Evolutionary conservation across 2,329 filamentous ascomycete species (phyloP), one percentile per base, ranked within the genome.

Genomic region (Onygenales sp.): DNA sequence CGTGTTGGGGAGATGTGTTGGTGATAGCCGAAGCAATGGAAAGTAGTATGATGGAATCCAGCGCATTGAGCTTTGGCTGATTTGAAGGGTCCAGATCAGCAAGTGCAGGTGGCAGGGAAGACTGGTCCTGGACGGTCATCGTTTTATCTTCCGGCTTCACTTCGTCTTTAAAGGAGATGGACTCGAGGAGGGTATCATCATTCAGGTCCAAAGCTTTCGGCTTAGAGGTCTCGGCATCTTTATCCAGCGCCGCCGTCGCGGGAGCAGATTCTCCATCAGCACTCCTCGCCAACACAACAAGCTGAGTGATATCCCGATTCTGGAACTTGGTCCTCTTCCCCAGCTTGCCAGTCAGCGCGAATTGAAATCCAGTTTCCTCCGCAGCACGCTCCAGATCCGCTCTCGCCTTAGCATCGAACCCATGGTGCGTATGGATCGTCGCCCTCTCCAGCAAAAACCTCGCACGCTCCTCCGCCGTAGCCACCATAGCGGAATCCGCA

Each of bases 1-100:
- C 85, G 65, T 97, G 86, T 1, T 83, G 77, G 0, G 93, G 90
- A 0, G 90, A 86, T 0, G 88, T 90, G 63, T 97, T 95, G 56
- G 87, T 94, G 55, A 97, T 83, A 0, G 90, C 95, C 51, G 94
- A 92, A 0, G 90, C 90, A 8, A 82, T 68, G 7, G 77, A 76
- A 0, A 98, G 80, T 7, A 98, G 77, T 31, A 95, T 92, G 50
- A 94, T 88, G 27, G 95, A 91, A 66, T 98, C 93, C 6, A 96
- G 74, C 2, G 92, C 83, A 3, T 84, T 77, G 0, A 98, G 78
- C 56, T 87, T 81, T 1, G 92, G 93, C 63, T 98, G 93, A 11
- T 87, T 75, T 34, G 89, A 83, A 0, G 91, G 87, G 42, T 87
- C 80, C 14, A 97, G 67, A 2, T 76, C 77, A 0, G 76, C 76